These are phyloP conservation scores for Clitopilus hobsonii DNA, from an alignment of 768 basidiomycete species.

Conservation along the genomic window DNA sequence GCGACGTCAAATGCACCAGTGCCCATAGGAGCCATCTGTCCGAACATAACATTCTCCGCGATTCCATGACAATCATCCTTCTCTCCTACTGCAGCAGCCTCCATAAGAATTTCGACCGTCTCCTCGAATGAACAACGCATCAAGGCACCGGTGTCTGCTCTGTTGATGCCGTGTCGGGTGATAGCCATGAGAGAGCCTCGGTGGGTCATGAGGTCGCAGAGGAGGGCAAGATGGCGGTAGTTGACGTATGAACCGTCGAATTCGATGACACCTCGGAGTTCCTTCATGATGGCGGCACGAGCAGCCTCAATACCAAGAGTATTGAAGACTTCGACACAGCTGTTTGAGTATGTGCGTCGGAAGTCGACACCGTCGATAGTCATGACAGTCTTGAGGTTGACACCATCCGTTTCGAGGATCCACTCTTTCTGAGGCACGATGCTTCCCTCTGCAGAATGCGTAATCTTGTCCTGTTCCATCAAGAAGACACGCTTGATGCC, in stretches of 20 bases:
- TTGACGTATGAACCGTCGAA: constrained; percentile 99
- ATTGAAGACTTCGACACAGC: constrained; percentile 90
- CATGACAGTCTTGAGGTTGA: constrained; percentile 94
- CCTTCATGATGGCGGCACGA: constrained; percentile 89
- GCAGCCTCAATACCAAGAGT: constrained; percentile 97
- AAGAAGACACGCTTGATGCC: constrained; percentile 93
- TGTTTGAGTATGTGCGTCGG: constrained; percentile 92
- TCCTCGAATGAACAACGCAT: constrained; percentile 99
- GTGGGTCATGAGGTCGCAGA: constrained; percentile 98
- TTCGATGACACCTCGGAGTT: constrained; percentile 93
- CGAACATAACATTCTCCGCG: constrained; percentile 99
- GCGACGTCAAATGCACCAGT: constrained; percentile 96
- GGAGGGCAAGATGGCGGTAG: constrained; percentile 92
- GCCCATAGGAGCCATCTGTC: constrained; percentile 99
- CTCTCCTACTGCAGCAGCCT: constrained; percentile 96
- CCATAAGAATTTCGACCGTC: constrained; percentile 98
- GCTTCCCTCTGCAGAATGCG: constrained; percentile 57
- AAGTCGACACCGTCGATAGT: constrained; percentile 94
- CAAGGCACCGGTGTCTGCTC: constrained; percentile 96
- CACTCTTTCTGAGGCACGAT: constrained; percentile 81
- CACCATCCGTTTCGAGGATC: constrained; percentile 96
- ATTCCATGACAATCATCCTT: constrained; percentile 98
- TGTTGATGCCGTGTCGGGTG: constrained; percentile 98
- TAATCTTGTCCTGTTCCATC: constrained; percentile 78
- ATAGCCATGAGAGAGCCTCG: constrained; percentile 95